Conservation (phyloP, 805 yeast species). For the Candida stauntonica region DNA sequence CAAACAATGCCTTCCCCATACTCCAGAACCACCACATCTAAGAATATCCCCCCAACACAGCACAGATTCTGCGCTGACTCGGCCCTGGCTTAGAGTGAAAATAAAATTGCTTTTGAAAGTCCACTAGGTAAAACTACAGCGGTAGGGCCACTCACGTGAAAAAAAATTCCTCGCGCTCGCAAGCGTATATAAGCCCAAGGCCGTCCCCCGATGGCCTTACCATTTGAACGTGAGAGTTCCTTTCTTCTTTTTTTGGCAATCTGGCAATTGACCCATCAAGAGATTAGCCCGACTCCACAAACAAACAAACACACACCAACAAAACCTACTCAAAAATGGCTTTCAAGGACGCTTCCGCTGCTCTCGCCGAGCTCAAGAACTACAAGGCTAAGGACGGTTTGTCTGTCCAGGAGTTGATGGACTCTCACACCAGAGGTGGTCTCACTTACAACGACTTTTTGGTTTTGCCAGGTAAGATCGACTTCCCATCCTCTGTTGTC, state of each 20-base stretch:
- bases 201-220: slow-evolving; percentile 3
- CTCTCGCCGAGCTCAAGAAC: slow-evolving; percentile 59
- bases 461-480: slow-evolving; percentile 90
- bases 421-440: slow-evolving; percentile 88
- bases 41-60: too few relatives aligned
- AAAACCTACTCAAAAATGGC: slow-evolving; percentile 20
- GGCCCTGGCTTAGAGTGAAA: too few relatives aligned
- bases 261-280: slow-evolving; percentile 26
- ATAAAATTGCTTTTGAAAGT: slow-evolving; percentile 5
- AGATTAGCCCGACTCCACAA: slow-evolving; percentile 9
- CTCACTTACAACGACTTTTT: slow-evolving; percentile 96
- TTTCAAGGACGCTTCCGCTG: slow-evolving; percentile 48
- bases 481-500: slow-evolving; percentile 78
- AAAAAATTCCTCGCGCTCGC: slow-evolving; percentile 5
- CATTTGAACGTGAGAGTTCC: too few relatives aligned
- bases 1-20: too few relatives aligned
- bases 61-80: too few relatives aligned
- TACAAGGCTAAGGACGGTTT: slow-evolving; percentile 82
- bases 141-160: slow-evolving; percentile 5
- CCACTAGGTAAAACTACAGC: neutral
- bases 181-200: slow-evolving; percentile 6
- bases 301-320: neutral
- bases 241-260: slow-evolving; percentile 26
- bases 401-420: slow-evolving; percentile 78
- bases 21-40: too few relatives aligned